Evolutionary conservation across 208 protist species (phyloP).

Genomic region (Spongospora subterranea): DNA sequence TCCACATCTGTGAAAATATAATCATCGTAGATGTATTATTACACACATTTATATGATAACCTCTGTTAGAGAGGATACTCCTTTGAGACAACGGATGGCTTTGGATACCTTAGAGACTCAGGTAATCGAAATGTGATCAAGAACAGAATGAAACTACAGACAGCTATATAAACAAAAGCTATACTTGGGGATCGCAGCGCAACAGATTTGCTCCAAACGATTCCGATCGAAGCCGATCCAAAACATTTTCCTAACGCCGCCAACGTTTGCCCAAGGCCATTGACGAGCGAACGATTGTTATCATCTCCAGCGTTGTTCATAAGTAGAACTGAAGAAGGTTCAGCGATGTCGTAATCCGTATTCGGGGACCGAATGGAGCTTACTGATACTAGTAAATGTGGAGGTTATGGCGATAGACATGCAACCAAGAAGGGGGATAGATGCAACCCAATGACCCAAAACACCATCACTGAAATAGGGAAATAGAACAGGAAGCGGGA

Average conservation of each 20-base stretch:
- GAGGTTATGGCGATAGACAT: not conserved
- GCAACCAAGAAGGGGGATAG: not conserved
- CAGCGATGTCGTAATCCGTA: not conserved
- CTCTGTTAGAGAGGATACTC: no score
- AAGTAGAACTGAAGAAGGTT: not conserved
- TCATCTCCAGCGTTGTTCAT: not conserved
- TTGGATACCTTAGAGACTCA: no score
- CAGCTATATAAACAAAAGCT: no score
- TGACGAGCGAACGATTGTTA: not conserved
- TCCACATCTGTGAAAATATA: no score
- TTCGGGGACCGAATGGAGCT: not conserved
- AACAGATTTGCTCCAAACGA: no score
- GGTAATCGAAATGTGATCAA: no score
- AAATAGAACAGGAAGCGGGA: not conserved
- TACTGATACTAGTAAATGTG: not conserved
- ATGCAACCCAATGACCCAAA: not conserved
- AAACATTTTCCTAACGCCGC: not conserved
- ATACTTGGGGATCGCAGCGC: no score
- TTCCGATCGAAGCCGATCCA: not conserved
- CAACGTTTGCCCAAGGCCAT: conserved; percentile 40
- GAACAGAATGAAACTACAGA: no score
- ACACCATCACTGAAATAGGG: not conserved
- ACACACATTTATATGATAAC: no score
- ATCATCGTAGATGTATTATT: no score
- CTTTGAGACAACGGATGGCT: no score